phyloP scores from a whole-genome alignment of 176 grass and related monocot species.

The Thalia dealbata region DNA sequence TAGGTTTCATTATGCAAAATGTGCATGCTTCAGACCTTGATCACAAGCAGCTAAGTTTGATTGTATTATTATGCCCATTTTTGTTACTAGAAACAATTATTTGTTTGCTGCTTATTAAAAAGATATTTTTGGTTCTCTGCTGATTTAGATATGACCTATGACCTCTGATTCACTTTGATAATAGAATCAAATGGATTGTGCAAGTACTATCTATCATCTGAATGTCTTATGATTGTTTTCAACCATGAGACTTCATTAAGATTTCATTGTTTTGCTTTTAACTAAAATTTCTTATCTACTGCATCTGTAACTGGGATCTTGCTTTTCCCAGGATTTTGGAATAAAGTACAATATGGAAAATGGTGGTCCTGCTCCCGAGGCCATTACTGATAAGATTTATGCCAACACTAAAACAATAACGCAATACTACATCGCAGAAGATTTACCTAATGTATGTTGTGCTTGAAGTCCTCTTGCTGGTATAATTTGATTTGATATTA shows the following conservation, averaged over 20 bases:
- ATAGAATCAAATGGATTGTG: neutral
- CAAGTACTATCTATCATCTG: neutral
- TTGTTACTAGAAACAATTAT: no score
- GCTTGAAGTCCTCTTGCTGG: neutral
- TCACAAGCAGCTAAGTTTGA: no score
- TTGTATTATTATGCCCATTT: no score
- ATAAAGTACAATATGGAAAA: conserved; percentile 99
- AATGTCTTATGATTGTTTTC: neutral
- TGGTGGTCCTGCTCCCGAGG: conserved; percentile 85
- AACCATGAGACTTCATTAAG: neutral
- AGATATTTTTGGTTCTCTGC: no score
- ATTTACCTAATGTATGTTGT: conserved; percentile 41
- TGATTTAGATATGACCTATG: neutral
- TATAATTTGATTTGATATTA: neutral
- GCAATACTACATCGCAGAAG: conserved; percentile 71
- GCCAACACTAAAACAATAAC: conserved; percentile 69
- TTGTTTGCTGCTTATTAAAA: no score
- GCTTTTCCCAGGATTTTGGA: conserved; percentile 71
- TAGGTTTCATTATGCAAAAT: no score
- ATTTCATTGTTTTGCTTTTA: neutral
- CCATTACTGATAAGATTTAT: conserved; percentile 84
- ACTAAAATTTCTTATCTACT: neutral
- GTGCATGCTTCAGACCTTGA: no score
- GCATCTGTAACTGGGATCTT: neutral
- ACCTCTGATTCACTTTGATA: neutral